Percentiles rank a stretch among this genome's conserved stretches.
phyloP scores from a whole-genome alignment of 331 rosid genomes.

The Phaseolus coccineus region DNA sequence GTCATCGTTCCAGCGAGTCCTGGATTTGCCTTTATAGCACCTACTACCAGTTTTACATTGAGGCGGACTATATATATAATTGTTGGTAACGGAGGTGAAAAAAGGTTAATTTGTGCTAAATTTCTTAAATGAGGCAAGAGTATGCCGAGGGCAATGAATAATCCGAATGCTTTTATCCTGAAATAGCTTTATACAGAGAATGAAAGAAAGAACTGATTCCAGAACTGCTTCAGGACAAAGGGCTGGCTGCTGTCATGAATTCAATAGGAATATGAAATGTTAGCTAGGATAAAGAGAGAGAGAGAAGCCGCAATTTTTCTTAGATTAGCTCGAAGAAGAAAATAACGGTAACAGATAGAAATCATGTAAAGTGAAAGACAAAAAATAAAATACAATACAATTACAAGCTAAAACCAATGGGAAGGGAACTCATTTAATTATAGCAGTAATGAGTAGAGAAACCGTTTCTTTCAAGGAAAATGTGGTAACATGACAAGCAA shows the following conservation, averaged over 20 bases:
- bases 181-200: conserved; percentile 6
- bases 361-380: neutral
- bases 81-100: conserved; percentile 18
- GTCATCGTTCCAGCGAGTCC: conserved; percentile 11
- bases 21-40: conserved; percentile 23
- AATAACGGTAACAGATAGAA: conserved; percentile 5
- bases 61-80: conserved; percentile 7
- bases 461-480: neutral
- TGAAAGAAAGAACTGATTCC: conserved; percentile 22
- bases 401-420: too few species aligned
- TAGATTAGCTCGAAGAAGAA: conserved; percentile 9
- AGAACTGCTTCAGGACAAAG: conserved; percentile 10
- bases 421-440: neutral
- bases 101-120: conserved; percentile 11
- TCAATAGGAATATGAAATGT: conserved; percentile 9
- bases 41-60: neutral
- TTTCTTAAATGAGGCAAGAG: conserved; percentile 31
- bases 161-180: conserved; percentile 15
- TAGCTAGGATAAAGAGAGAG: conserved; percentile 28
- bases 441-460: neutral
- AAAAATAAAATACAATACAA: neutral
- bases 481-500: conserved; percentile 17
- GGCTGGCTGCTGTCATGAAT: neutral
- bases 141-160: neutral
- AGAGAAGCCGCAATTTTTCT: conserved; percentile 9